Percentiles rank a stretch among this genome's conserved stretches.
phyloP scores from a whole-genome alignment of 768 basidiomycete species.

The Exsudoporus frostii region DNA sequence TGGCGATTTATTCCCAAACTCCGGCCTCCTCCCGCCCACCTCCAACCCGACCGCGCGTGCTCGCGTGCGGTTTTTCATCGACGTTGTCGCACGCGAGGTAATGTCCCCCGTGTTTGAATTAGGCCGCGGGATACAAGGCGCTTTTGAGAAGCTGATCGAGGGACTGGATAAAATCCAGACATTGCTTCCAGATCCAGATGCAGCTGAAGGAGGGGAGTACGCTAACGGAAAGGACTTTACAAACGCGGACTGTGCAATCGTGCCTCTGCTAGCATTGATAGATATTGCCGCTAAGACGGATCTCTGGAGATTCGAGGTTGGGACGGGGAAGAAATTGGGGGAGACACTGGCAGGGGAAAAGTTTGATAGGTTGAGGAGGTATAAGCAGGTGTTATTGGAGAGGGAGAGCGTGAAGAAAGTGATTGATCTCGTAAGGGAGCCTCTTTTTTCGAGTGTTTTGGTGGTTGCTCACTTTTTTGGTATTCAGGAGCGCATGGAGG shows the following conservation, averaged over 20 bases:
- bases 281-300: slow-evolving; percentile 43
- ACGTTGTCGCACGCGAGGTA: slow-evolving; percentile 45
- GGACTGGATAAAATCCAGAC: slow-evolving; percentile 5
- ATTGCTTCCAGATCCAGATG: slow-evolving; percentile 35
- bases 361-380: slow-evolving; percentile 48
- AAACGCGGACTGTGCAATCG: slow-evolving; percentile 57
- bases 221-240: slow-evolving; percentile 44
- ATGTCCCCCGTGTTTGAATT: slow-evolving; percentile 34
- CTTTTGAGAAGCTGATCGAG: neutral
- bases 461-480: neutral
- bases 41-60: slow-evolving; percentile 53
- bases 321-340: slow-evolving; percentile 41
- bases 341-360: slow-evolving; percentile 40
- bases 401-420: slow-evolving; percentile 29
- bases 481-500: slow-evolving; percentile 5
- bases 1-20: slow-evolving; percentile 52
- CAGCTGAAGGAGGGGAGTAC: slow-evolving; percentile 37
- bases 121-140: slow-evolving; percentile 15
- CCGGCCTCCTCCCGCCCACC: slow-evolving; percentile 42
- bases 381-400: slow-evolving; percentile 43
- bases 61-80: slow-evolving; percentile 60
- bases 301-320: slow-evolving; percentile 45
- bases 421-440: slow-evolving; percentile 5
- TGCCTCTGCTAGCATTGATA: slow-evolving; percentile 53
- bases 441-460: neutral